Conservation (phyloP, 257 asterid species). For the Ocimum tenuiflorum region DNA sequence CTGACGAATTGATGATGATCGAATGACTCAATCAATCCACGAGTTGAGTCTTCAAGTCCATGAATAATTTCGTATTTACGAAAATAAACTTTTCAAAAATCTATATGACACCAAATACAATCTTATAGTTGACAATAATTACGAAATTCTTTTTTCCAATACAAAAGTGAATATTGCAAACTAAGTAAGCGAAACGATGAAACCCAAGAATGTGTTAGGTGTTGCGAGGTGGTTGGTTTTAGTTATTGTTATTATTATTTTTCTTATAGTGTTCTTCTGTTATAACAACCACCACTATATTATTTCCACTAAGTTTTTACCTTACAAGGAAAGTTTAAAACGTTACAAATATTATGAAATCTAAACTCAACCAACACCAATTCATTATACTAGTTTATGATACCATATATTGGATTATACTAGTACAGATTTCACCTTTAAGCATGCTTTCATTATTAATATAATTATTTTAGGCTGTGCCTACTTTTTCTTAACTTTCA, state of each 20-base stretch:
- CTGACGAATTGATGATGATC: too few relatives aligned
- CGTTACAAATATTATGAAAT: conserved; percentile 3
- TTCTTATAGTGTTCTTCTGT: conserved; percentile 3
- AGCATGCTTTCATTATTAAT: conserved; percentile 26
- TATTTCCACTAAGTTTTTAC: conserved; percentile 7
- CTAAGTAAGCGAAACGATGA: not conserved
- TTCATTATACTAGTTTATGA: not conserved
- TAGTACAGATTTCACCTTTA: conserved; percentile 6
- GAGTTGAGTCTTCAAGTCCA: too few relatives aligned
- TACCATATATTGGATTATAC: not conserved
- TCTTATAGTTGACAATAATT: not conserved
- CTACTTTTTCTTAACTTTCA: not conserved
- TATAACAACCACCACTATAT: conserved; percentile 28
- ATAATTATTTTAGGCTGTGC: conserved; percentile 4
- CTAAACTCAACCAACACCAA: conserved; percentile 12
- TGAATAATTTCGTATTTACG: too few relatives aligned
- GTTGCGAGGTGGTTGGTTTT: conserved; percentile 14
- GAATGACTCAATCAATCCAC: too few relatives aligned
- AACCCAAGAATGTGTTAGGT: conserved; percentile 1
- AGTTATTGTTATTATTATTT: not conserved
- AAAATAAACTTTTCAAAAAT: too few relatives aligned
- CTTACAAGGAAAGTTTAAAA: conserved; percentile 27
- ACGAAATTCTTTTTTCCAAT: not conserved
- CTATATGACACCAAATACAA: too few relatives aligned
- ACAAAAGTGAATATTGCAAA: not conserved